Evolutionary conservation across 2,329 filamentous ascomycete species (phyloP).

Genomic region (Furcasterigmium sp.): DNA sequence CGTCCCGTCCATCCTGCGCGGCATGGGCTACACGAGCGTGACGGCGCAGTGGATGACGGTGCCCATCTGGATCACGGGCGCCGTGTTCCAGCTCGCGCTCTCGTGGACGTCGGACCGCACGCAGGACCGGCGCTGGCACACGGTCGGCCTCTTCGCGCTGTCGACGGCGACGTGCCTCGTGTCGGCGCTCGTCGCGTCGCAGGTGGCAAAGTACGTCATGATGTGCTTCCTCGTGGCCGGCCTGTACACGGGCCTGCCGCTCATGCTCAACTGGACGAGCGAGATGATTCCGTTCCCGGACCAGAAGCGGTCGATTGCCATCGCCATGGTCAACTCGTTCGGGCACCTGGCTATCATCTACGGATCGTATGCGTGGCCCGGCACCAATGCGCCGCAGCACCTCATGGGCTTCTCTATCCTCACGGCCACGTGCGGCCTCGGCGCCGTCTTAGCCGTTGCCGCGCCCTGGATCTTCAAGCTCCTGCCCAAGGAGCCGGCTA

Average conservation of each 20-base stretch:
- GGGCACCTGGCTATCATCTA: conserved; percentile 31
- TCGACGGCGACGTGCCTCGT: conserved; percentile 20
- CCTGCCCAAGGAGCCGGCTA: conserved; percentile 6
- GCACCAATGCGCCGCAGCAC: conserved; percentile 17
- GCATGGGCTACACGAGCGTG: conserved; percentile 14
- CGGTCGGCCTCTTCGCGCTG: conserved; percentile 15
- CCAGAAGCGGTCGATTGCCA: conserved; percentile 31
- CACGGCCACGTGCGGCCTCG: conserved; percentile 7
- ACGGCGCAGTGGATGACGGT: conserved; percentile 14
- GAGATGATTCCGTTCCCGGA: conserved; percentile 31
- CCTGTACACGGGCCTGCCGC: conserved; percentile 19
- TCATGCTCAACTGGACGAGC: conserved; percentile 32
- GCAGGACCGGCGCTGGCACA: conserved; percentile 21
- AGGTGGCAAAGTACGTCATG: conserved; percentile 22
- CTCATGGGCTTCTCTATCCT: conserved; percentile 9
- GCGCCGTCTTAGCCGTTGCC: conserved; percentile 7
- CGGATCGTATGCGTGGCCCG: conserved; percentile 28
- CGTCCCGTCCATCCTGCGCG: conserved; percentile 14
- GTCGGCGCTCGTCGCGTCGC: conserved; percentile 26
- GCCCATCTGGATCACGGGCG: conserved; percentile 10
- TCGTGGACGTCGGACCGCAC: conserved; percentile 20
- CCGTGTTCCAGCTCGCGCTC: conserved; percentile 6
- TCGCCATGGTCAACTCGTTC: conserved; percentile 33
- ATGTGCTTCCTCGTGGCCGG: conserved; percentile 10
- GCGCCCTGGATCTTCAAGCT: conserved; percentile 12